These are phyloP conservation scores for Bothriochloa decipiens DNA, from an alignment of 176 grass and related monocot genomes.

Conservation along the genomic window DNA sequence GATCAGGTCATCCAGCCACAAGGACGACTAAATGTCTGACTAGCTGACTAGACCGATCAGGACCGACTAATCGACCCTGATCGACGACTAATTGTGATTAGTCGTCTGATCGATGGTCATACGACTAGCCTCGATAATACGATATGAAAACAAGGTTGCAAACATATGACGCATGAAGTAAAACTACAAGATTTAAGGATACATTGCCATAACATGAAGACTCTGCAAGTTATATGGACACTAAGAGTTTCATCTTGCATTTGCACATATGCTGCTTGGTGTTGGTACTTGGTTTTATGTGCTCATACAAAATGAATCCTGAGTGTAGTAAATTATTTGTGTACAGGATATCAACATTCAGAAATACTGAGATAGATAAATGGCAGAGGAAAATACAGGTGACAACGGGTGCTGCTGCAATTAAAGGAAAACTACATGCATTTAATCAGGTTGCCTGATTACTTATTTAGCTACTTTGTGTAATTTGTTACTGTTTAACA, in stretches of 20 bases:
- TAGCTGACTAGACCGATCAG: no score
- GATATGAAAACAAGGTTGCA: no score
- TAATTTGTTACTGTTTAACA: slow-evolving; percentile 22
- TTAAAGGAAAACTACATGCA: slow-evolving; percentile 88
- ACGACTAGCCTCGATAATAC: no score
- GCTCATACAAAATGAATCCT: background rate
- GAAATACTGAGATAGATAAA: slow-evolving; percentile 85
- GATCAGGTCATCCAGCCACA: no score
- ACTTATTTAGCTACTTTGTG: slow-evolving; percentile 27
- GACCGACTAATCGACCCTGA: no score
- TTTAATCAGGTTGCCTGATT: slow-evolving; percentile 81
- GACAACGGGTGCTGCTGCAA: slow-evolving; percentile 79
- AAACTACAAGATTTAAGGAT: background rate
- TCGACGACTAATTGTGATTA: no score
- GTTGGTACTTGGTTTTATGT: background rate
- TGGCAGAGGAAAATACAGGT: slow-evolving; percentile 96
- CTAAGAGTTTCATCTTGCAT: slow-evolving; percentile 7
- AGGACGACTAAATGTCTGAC: no score
- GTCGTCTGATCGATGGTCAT: no score
- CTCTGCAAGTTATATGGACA: background rate
- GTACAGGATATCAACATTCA: slow-evolving; percentile 72
- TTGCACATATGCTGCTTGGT: background rate
- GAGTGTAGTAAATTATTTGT: slow-evolving; percentile 4
- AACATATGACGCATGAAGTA: background rate
- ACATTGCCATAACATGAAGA: background rate